A percentile compares a stretch with the other conserved stretches of the same genome.
phyloP scores from a whole-genome alignment of 176 grass and related monocot species.

The Elaeis guineensis region DNA sequence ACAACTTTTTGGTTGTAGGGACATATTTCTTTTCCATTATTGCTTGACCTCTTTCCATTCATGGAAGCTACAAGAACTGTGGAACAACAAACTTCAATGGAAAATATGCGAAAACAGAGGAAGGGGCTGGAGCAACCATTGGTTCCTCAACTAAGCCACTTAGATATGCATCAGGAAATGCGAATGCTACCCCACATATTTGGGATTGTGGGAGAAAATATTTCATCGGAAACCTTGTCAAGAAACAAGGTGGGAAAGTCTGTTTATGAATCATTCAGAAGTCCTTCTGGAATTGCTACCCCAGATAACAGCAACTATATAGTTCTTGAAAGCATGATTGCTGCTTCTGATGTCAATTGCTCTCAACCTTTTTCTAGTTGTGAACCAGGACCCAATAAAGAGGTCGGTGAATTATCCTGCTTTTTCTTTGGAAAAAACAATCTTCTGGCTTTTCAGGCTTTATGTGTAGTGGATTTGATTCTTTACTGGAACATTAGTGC shows the following conservation, averaged over 20 bases:
- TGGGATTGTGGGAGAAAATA: constrained; percentile 6
- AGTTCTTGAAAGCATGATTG: neutral
- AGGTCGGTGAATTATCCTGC: too few relatives aligned
- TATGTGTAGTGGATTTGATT: too few relatives aligned
- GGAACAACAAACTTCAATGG: constrained; percentile 18
- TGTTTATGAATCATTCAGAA: neutral
- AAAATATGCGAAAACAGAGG: constrained; percentile 16
- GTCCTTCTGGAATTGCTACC: neutral
- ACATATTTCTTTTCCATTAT: constrained; percentile 77
- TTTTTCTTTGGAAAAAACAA: too few relatives aligned
- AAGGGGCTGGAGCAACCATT: neutral
- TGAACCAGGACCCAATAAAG: too few relatives aligned
- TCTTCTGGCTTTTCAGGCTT: too few relatives aligned
- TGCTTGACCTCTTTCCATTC: constrained; percentile 71
- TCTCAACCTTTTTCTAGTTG: too few relatives aligned
- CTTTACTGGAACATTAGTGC: too few relatives aligned
- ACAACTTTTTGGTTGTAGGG: constrained; percentile 37
- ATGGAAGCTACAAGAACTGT: constrained; percentile 24
- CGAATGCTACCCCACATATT: constrained; percentile 35
- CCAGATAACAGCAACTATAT: neutral
- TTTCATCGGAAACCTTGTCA: constrained; percentile 19
- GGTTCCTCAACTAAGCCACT: constrained; percentile 15
- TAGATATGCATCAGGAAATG: constrained; percentile 27
- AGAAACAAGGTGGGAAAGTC: constrained; percentile 17
- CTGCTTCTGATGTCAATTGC: neutral